Evolutionary conservation across 2,329 filamentous ascomycete species (phyloP), one percentile per base, ranked within the genome.

Genomic region (Sphaerostilbella broomeana): DNA sequence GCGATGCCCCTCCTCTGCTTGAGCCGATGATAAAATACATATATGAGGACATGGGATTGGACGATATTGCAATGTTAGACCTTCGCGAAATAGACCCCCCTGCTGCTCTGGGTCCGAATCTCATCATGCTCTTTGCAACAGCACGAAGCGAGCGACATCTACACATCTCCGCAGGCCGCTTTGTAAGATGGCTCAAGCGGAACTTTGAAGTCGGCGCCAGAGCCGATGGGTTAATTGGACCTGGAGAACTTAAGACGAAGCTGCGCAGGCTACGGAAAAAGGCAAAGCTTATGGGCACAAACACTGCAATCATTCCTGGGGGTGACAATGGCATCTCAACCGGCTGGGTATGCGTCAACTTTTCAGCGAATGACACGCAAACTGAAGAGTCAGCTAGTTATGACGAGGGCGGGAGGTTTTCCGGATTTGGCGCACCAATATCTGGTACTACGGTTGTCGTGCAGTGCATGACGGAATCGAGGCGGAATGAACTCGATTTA

Each of bases 341-440:
- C 1, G 89, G 88, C 8, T 98, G 92, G 92, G 84, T 98, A 15
- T 98, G 92, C 61, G 85, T 97, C 45, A 94, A 95, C 57, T 75
- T 92, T 8, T 86, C 86, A 4, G 76, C 75, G 12, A 72, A 87
- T 1, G 76, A 82, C 29, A 73, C 75, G 16, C 67, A 71, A n/a
- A 53, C 58, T 12, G 54, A 58, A 7, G 70, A 76, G 45, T 56
- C 62, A 11, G 57, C 63, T 9, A 61, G 67, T 18, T 56, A 71
- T 25, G 67, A 71, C 15, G 64, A 67, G 12, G 62, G 64, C 10
- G 70, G 77, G 11, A 69, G 74, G 7, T 78, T 89, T 42, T 80
- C 87, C 22, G 90, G 90, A 0, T 95, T 95, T 54, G 86, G 87
- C 2, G 57, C 67, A 1, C 53, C 65, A 4, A 57, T 62, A 22